Conservation (phyloP, 768 basidiomycete genomes). For the Agrocybe pediades region DNA sequence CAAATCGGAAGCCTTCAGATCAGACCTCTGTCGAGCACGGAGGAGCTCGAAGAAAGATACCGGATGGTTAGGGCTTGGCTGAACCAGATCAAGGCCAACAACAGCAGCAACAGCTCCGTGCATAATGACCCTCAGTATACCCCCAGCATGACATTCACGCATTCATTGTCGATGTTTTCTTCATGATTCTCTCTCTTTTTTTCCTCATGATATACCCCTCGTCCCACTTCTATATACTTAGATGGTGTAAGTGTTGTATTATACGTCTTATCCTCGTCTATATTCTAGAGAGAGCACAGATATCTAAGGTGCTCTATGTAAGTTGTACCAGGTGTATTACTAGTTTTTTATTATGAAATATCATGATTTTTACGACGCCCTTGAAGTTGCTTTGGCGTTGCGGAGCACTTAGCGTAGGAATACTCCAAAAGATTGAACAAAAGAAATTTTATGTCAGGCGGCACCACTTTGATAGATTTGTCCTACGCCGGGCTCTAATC, state of each 20-base stretch:
- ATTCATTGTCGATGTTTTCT: constrained; percentile 13
- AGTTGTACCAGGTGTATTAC: background rate
- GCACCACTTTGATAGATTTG: background rate
- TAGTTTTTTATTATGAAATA: background rate
- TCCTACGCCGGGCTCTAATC: background rate
- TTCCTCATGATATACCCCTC: background rate
- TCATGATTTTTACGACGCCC: background rate
- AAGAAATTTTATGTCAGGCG: background rate
- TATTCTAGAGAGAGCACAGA: background rate
- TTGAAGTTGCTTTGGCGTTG: background rate
- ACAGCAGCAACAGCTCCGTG: constrained; percentile 42
- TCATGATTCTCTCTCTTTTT: no score
- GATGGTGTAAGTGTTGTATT: background rate
- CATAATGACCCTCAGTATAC: constrained; percentile 19
- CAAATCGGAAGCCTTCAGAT: constrained; percentile 43
- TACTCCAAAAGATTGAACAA: no score
- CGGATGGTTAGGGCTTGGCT: constrained; percentile 52
- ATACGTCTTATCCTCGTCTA: background rate
- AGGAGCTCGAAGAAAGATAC: constrained; percentile 41
- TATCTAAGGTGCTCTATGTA: background rate
- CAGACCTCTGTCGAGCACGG: constrained; percentile 11
- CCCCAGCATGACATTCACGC: background rate
- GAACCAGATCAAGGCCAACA: constrained; percentile 45
- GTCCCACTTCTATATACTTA: constrained; percentile 1
- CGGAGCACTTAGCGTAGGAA: no score